Percentiles rank a stretch among this genome's conserved stretches.
Conservation (phyloP, 208 protist genomes). For the Leishmania martiniquensis region DNA sequence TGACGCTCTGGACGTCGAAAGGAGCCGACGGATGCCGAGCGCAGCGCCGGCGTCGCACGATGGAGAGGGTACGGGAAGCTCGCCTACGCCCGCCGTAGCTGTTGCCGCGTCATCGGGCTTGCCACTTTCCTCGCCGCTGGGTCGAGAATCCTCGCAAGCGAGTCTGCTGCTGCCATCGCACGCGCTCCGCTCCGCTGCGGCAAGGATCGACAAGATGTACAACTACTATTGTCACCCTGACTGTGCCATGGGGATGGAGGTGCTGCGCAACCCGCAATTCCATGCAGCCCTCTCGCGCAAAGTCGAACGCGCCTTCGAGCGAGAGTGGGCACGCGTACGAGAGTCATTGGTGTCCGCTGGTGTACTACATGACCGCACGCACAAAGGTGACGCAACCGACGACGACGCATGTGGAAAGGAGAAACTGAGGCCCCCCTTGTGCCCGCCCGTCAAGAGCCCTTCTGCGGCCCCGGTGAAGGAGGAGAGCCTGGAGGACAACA, state of each 20-base stretch:
- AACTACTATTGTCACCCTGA: slow-evolving; percentile 55
- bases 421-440: not conserved
- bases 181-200: slow-evolving; percentile 11
- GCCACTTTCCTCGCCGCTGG: slow-evolving; percentile 5
- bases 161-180: slow-evolving; percentile 13
- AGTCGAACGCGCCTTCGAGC: slow-evolving; percentile 40
- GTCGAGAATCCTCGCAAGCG: not conserved
- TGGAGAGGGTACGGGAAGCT: not conserved
- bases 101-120: not conserved
- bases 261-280: slow-evolving; percentile 59
- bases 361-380: not conserved
- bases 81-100: not conserved
- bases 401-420: not conserved
- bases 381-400: not conserved
- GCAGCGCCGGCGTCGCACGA: not conserved
- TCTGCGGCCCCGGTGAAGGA: not conserved
- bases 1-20: not conserved
- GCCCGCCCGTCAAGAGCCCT: not conserved
- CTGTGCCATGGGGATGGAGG: slow-evolving; percentile 51
- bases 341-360: slow-evolving; percentile 6
- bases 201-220: slow-evolving; percentile 21
- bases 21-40: not conserved
- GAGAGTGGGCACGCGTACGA: slow-evolving; percentile 35
- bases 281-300: slow-evolving; percentile 34
- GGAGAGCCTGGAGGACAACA: slow-evolving; percentile 1